These are phyloP conservation scores for Mycena vulgaris DNA, from an alignment of 768 basidiomycete genomes.

Conservation along the genomic window DNA sequence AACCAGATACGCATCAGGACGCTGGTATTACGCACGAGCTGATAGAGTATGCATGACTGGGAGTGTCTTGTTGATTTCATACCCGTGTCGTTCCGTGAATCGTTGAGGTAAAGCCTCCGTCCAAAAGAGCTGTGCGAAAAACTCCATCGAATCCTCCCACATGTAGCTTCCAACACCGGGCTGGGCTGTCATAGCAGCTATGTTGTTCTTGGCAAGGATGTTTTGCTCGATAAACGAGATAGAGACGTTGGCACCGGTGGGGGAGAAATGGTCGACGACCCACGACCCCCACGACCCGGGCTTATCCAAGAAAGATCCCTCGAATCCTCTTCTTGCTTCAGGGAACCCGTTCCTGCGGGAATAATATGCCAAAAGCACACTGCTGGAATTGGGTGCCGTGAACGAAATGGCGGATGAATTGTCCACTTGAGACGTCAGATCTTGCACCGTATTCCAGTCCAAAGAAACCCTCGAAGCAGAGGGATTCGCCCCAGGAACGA, in stretches of 20 bases:
- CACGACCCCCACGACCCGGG: slow-evolving; percentile 38
- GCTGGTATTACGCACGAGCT: slow-evolving; percentile 13
- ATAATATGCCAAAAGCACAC: slow-evolving; percentile 36
- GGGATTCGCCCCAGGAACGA: slow-evolving; percentile 27
- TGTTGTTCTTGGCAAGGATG: slow-evolving; percentile 28
- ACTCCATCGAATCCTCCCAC: slow-evolving; percentile 40
- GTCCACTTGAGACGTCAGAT: slow-evolving; percentile 31
- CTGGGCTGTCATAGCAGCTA: slow-evolving; percentile 27
- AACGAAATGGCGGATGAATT: slow-evolving; percentile 19
- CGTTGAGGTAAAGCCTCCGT: slow-evolving; percentile 33
- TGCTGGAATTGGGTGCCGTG: slow-evolving; percentile 34
- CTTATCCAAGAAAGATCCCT: slow-evolving; percentile 23
- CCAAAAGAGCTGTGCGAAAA: slow-evolving; percentile 36
- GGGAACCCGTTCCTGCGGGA: slow-evolving; percentile 37
- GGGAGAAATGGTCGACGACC: slow-evolving; percentile 38
- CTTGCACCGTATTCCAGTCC: slow-evolving; percentile 37
- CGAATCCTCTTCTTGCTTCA: slow-evolving; percentile 34
- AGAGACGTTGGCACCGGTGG: slow-evolving; percentile 33
- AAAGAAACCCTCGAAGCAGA: slow-evolving; percentile 26
- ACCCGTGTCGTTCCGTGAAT: slow-evolving; percentile 38
- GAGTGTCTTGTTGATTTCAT: slow-evolving; percentile 35
- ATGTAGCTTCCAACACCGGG: slow-evolving; percentile 38
- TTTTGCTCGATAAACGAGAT: slow-evolving; percentile 35
- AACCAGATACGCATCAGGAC: too few relatives aligned
- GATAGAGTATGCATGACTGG: slow-evolving; percentile 32